Conservation (phyloP, 2,329 filamentous ascomycete species). For the Pseudogymnoascus verrucosus region DNA sequence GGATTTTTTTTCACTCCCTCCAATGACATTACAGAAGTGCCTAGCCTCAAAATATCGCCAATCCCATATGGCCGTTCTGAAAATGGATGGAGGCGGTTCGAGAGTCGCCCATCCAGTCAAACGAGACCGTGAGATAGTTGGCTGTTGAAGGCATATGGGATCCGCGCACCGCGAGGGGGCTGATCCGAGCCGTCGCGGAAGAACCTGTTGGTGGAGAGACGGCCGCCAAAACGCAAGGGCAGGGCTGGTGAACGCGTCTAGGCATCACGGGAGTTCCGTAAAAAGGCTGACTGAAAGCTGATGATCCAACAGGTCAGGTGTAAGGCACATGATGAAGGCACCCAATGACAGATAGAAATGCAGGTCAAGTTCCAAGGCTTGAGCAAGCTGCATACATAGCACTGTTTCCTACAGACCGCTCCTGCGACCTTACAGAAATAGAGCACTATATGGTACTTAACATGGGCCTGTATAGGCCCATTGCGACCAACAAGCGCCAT, state of each 20-base stretch:
- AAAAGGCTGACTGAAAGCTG: constrained; percentile 6
- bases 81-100: neutral
- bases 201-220: constrained; percentile 1
- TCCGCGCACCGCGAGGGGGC: neutral
- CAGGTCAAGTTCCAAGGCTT: neutral
- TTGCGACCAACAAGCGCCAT: constrained; percentile 7
- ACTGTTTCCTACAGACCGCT: neutral
- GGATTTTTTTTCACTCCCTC: neutral
- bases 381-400: neutral
- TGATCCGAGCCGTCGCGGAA: constrained; percentile 2
- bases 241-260: constrained; percentile 4
- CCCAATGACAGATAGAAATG: neutral
- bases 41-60: neutral
- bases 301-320: constrained; percentile 1
- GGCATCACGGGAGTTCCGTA: constrained; percentile 7
- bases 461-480: neutral
- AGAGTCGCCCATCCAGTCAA: constrained; percentile 8
- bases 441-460: neutral
- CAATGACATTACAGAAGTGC: neutral
- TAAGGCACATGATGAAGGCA: constrained; percentile 1
- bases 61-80: neutral
- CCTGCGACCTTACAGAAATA: constrained; percentile 5
- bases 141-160: neutral
- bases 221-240: neutral
- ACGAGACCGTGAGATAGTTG: neutral